A percentile compares a stretch with the other conserved stretches of the same genome.
These are phyloP conservation scores for Tuber brumale DNA, from an alignment of 495 filamentous ascomycete genomes.

Conservation along the genomic window DNA sequence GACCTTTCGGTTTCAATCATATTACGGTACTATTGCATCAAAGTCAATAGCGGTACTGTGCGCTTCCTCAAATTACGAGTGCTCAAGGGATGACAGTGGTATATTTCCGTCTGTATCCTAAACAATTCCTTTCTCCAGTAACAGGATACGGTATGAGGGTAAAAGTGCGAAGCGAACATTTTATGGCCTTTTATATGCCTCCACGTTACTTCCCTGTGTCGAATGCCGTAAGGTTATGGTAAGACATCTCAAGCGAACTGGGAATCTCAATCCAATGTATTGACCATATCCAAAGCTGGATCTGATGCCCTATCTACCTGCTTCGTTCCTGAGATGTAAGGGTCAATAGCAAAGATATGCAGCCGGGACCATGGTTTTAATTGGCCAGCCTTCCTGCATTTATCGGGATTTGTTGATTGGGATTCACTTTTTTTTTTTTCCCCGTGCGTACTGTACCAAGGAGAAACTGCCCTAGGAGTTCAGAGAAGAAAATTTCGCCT, in stretches of 20 bases:
- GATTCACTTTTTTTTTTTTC: not conserved
- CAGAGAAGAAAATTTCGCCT: not conserved
- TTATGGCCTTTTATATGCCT: not conserved
- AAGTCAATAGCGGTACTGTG: not conserved
- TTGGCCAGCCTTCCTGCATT: not conserved
- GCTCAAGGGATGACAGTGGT: not conserved
- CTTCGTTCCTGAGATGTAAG: not conserved
- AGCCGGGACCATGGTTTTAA: not conserved
- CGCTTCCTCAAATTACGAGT: not conserved
- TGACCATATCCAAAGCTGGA: not conserved
- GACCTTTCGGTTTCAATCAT: not conserved
- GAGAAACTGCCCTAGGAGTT: not conserved
- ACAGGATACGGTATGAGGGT: not conserved
- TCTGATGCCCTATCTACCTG: not conserved
- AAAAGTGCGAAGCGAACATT: not conserved
- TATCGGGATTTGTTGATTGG: not conserved
- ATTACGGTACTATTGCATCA: not conserved
- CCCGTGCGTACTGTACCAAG: not conserved
- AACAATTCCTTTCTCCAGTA: not conserved
- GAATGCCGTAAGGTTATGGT: not conserved
- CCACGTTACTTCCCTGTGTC: slow-evolving; percentile 1
- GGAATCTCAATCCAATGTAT: not conserved
- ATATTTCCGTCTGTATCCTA: not conserved
- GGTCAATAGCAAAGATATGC: not conserved
- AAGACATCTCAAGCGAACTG: not conserved